Conservation (phyloP, 2,329 filamentous ascomycete species). For the Paramyrothecium sp. region DNA sequence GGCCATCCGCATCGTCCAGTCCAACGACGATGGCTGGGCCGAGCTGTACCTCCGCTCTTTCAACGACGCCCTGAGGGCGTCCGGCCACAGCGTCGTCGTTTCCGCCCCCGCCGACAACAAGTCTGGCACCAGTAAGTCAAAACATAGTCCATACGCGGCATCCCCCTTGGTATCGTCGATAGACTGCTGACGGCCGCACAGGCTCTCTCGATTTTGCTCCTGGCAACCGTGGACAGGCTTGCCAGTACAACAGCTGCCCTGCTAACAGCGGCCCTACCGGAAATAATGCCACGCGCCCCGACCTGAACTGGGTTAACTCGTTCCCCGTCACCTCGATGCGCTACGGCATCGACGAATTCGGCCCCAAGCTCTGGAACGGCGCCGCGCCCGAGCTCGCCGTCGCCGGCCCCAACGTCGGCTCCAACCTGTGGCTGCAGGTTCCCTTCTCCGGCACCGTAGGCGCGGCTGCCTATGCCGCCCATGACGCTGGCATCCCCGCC, state of each 20-base stretch:
- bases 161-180: neutral
- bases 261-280: conserved; percentile 41
- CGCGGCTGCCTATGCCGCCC: conserved; percentile 57
- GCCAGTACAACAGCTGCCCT: conserved; percentile 62
- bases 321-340: conserved; percentile 65
- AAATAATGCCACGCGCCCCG: conserved; percentile 40
- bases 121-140: conserved; percentile 54
- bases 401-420: conserved; percentile 59
- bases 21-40: conserved; percentile 74
- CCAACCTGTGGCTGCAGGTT: conserved; percentile 55
- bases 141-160: neutral
- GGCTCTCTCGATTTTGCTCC: conserved; percentile 33
- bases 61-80: conserved; percentile 51
- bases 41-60: conserved; percentile 64
- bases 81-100: conserved; percentile 61
- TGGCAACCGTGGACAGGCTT: conserved; percentile 44
- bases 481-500: conserved; percentile 56
- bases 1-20: conserved; percentile 56
- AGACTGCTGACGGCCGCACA: neutral
- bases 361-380: conserved; percentile 50
- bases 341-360: conserved; percentile 58
- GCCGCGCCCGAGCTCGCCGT: conserved; percentile 61
- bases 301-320: conserved; percentile 71
- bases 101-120: conserved; percentile 66
- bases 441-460: conserved; percentile 68